Evolutionary conservation across 176 grass and related monocot genomes (phyloP), one percentile per base, ranked within the genome.

Genomic region (Oryza nivara): DNA sequence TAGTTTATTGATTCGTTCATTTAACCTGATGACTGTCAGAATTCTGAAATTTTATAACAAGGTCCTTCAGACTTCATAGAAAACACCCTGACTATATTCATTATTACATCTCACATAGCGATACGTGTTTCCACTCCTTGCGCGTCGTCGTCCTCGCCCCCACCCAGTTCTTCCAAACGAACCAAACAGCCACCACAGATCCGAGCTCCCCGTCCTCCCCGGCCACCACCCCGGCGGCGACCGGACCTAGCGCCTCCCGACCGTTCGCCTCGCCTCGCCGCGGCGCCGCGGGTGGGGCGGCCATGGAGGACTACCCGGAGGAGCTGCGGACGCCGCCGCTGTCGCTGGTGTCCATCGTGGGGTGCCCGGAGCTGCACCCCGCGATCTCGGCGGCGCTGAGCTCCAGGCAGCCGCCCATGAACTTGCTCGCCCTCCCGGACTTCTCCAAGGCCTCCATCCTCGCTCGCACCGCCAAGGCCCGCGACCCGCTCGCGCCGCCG

Each of bases 251-350:
- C n/a, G 9, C 32, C 49, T 32, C 36, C 56, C 25, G 5, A 32
- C 76, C 69, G 40, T 32, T 72, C 82, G 10, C 63, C 45, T 85
- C 80, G 49, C 66, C 32, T 63, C 73, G 74, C 30, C 30, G 30
- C 30, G 30, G 30, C 30, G 71, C 43, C 19, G 61, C 76, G 73
- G 41, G 70, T 23, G 81, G 75, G 75, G 90, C 35, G n/a, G 80
- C 74, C 81, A 99, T 99, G 96, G 96, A 99, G 90, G 90, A 96
- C 80, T 96, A 92, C 84, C 93, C 96, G 63, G 96, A 99, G 89
- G 96, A 99, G 91, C 96, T 96, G 78, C 91, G 93, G 68, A 99
- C 96, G 76, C 96, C 93, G 75, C 96, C 93, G 82, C 64, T 91
- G 35, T 32, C 91, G 4, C 84, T 99, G 23, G 90, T 96, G 28